phyloP scores from a whole-genome alignment of 495 filamentous ascomycete genomes.

The Tuber microsphaerosporum region DNA sequence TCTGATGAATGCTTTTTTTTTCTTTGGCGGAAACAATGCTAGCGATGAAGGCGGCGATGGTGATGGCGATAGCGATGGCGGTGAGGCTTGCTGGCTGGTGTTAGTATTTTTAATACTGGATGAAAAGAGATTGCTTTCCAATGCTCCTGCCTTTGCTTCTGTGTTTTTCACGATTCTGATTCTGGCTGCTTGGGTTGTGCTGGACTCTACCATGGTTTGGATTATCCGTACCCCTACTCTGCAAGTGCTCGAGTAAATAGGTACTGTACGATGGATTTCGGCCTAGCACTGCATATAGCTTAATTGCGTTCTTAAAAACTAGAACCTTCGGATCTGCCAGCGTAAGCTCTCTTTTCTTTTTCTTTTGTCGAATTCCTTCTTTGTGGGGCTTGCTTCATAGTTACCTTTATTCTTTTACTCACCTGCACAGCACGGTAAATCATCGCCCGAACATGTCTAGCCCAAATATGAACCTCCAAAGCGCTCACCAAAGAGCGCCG shows the following conservation, averaged over 20 bases:
- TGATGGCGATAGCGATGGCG: neutral
- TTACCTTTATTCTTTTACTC: neutral
- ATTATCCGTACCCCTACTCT: neutral
- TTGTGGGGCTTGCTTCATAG: neutral
- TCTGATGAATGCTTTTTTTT: neutral
- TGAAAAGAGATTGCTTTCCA: neutral
- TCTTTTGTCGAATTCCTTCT: neutral
- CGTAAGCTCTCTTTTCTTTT: neutral
- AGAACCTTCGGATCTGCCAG: constrained; percentile 2
- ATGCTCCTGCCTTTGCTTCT: neutral
- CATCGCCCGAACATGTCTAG: neutral
- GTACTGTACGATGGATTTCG: neutral
- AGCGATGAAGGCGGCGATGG: neutral
- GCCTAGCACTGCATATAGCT: constrained; percentile 4
- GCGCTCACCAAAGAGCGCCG: neutral
- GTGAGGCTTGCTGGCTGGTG: neutral
- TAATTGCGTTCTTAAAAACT: neutral
- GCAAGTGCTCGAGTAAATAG: neutral
- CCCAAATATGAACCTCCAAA: neutral
- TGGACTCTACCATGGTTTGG: neutral
- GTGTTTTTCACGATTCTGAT: neutral
- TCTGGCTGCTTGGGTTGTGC: neutral
- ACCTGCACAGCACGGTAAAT: neutral
- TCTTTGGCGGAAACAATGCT: neutral
- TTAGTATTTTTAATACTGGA: neutral